These are phyloP conservation scores for Serpula lacrymans DNA, from an alignment of 768 basidiomycete species.

Conservation along the genomic window DNA sequence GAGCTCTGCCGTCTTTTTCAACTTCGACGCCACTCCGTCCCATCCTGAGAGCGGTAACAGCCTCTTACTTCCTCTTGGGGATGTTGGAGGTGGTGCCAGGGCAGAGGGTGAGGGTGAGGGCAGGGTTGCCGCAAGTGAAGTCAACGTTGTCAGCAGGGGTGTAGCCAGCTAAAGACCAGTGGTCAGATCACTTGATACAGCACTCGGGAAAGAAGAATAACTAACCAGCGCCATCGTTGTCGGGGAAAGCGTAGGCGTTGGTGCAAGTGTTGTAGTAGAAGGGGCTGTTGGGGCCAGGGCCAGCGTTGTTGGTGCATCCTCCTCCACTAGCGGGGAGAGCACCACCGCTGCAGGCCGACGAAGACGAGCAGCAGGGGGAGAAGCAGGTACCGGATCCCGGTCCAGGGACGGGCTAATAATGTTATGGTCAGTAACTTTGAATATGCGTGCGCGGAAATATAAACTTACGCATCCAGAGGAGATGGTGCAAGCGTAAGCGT, in stretches of 20 bases:
- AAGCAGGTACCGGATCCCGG: slow-evolving; percentile 19
- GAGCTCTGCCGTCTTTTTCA: too few species aligned
- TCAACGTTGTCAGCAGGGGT: slow-evolving; percentile 25
- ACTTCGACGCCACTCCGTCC: too few species aligned
- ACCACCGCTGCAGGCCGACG: slow-evolving; percentile 21
- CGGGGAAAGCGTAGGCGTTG: slow-evolving; percentile 31
- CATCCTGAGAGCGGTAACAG: too few species aligned
- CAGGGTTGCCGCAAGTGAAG: slow-evolving; percentile 24
- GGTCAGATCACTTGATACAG: not conserved
- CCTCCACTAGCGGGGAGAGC: slow-evolving; percentile 24
- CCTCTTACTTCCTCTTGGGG: too few species aligned
- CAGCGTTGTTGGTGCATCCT: slow-evolving; percentile 23
- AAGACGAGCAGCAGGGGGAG: slow-evolving; percentile 28
- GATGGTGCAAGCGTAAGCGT: slow-evolving; percentile 28
- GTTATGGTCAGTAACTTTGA: too few species aligned
- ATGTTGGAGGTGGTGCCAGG: slow-evolving; percentile 19
- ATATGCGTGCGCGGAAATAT: not conserved
- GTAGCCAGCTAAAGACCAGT: slow-evolving; percentile 16
- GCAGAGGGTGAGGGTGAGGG: slow-evolving; percentile 27
- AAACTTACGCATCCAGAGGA: slow-evolving; percentile 26
- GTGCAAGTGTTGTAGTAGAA: slow-evolving; percentile 25
- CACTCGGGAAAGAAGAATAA: not conserved
- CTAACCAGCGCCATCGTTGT: slow-evolving; percentile 28
- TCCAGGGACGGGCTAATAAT: slow-evolving; percentile 24
- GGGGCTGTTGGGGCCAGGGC: slow-evolving; percentile 26